Conservation (phyloP, 805 yeast genomes). For the Saturnispora ahearnii region DNA sequence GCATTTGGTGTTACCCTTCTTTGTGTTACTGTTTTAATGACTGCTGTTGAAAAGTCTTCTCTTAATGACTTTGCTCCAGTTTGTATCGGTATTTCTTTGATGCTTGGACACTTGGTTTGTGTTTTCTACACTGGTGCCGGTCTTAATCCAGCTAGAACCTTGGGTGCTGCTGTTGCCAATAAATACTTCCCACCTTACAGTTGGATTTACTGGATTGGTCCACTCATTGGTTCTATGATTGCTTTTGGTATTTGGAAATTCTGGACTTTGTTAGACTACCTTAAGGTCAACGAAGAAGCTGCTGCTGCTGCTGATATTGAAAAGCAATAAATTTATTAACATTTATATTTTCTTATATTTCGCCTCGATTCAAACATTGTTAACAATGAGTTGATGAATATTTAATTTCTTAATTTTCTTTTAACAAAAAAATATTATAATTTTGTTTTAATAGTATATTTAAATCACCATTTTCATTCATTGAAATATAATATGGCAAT, state of each 20-base stretch:
- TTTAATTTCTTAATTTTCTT: too few relatives aligned
- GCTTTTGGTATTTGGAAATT: constrained; percentile 62
- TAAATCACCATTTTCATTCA: too few relatives aligned
- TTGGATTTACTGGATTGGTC: constrained; percentile 94
- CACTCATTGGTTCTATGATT: constrained; percentile 58
- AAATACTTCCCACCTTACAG: constrained; percentile 69
- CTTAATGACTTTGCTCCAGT: constrained; percentile 75
- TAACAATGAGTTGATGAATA: too few relatives aligned
- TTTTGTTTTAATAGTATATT: too few relatives aligned
- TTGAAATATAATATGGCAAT: not conserved
- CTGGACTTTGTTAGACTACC: constrained; percentile 34
- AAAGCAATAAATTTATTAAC: not conserved
- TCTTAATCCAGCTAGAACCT: constrained; percentile 81
- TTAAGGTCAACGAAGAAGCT: not conserved
- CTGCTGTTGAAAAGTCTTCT: constrained; percentile 75
- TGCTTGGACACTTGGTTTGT: constrained; percentile 72
- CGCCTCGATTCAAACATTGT: too few relatives aligned
- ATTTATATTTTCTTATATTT: too few relatives aligned
- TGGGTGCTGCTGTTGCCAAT: constrained; percentile 64
- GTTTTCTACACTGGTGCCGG: constrained; percentile 88
- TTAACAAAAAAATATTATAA: too few relatives aligned
- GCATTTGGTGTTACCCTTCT: constrained; percentile 69
- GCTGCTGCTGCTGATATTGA: not conserved
- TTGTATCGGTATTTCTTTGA: constrained; percentile 73
- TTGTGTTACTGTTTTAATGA: constrained; percentile 67